phyloP scores from a whole-genome alignment of 2,329 filamentous ascomycete genomes.

The Colletotrichum simmondsii region DNA sequence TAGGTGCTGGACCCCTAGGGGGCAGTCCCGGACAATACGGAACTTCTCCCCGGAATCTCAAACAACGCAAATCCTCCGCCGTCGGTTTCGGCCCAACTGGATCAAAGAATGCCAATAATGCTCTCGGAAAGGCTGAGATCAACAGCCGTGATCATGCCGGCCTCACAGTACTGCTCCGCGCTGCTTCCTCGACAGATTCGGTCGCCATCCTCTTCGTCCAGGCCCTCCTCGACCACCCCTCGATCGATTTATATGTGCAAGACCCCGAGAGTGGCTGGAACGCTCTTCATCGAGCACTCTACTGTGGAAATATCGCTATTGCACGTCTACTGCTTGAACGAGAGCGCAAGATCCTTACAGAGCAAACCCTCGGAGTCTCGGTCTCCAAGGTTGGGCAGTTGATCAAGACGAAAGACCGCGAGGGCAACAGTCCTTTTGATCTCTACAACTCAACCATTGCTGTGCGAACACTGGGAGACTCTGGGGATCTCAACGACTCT shows the following conservation, averaged over 20 bases:
- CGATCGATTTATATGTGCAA: conserved; percentile 86
- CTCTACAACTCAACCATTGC: conserved; percentile 90
- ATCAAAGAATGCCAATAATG: conserved; percentile 55
- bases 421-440: conserved; percentile 95
- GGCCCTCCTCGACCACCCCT: conserved; percentile 83
- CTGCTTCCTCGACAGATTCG: conserved; percentile 78
- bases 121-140: conserved; percentile 72
- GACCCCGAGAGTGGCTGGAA: conserved; percentile 97
- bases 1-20: conserved; percentile 49
- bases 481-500: conserved; percentile 50
- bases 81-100: conserved; percentile 55
- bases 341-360: conserved; percentile 73
- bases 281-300: conserved; percentile 88
- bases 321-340: conserved; percentile 84
- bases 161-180: conserved; percentile 85
- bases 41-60: conserved; percentile 63
- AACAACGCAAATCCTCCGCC: conserved; percentile 65
- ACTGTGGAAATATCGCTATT: conserved; percentile 88
- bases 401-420: conserved; percentile 95
- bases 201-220: conserved; percentile 80
- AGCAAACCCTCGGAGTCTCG: conserved; percentile 68
- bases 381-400: conserved; percentile 75
- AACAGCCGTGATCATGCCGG: conserved; percentile 87
- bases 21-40: conserved; percentile 54
- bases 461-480: conserved; percentile 70